Conservation (phyloP, 176 grass and related monocot genomes). For the Musa beccarii region DNA sequence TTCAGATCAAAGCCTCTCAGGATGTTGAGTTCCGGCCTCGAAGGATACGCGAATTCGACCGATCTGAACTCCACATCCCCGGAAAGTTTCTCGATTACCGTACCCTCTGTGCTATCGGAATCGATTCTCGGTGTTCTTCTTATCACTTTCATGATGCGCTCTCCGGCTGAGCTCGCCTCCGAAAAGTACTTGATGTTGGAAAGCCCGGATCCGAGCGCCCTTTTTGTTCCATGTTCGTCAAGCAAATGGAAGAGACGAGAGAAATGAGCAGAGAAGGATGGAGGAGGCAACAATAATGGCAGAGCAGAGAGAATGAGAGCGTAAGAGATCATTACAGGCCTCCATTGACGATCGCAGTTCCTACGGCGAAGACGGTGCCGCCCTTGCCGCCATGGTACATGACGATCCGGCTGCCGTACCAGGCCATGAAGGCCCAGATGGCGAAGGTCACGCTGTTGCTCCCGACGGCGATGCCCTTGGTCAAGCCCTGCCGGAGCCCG, state of each 20-base stretch:
- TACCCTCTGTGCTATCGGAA: neutral
- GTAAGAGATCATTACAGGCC: conserved; percentile 23
- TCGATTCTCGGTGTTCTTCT: neutral
- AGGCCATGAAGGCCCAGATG: conserved; percentile 50
- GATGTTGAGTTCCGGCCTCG: neutral
- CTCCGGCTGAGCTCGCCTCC: conserved; percentile 6
- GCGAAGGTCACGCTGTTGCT: conserved; percentile 75
- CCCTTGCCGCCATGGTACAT: conserved; percentile 36
- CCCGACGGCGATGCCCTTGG: conserved; percentile 75
- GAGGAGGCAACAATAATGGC: neutral
- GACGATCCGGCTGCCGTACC: conserved; percentile 38
- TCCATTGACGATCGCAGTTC: conserved; percentile 33
- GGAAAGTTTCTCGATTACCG: neutral
- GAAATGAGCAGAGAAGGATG: neutral
- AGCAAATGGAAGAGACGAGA: neutral
- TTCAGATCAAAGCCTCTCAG: conserved; percentile 1
- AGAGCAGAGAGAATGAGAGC: too few relatives aligned
- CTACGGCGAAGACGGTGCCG: conserved; percentile 46
- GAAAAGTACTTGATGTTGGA: conserved; percentile 12
- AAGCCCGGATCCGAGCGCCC: conserved; percentile 14
- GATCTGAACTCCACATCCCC: conserved; percentile 1
- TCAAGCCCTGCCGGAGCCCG: conserved; percentile 66
- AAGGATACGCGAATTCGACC: neutral
- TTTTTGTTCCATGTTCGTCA: neutral
- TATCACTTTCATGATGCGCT: conserved; percentile 6